Base-by-base conservation (phyloP, 176 grass and related monocot species). In the Triticum urartu region DNA sequence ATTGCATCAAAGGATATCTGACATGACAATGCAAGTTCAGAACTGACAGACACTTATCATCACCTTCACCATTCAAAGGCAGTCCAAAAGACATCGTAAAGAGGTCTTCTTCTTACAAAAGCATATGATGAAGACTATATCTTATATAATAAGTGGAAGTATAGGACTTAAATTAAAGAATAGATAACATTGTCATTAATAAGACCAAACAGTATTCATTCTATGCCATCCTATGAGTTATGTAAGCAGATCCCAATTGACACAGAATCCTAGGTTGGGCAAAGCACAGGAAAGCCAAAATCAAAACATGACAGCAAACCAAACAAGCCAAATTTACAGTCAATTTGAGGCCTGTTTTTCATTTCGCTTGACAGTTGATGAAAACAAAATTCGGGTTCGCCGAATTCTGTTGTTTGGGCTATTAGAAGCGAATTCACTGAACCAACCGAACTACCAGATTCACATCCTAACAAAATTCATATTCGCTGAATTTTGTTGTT, bases 141-240 rank as follows among this genome's bases (percentile, higher is more conserved):
- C 32, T 33, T 33, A 33, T 33, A 33, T 33, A 33, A 33, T 33
- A 33, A 4, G 32, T 33, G 32, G 32, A 33, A 33, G 32, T 33
- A 33, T 33, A 33, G 32, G 32, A 33, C 4, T 33, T 33, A 33
- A 33, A 33, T 33, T 33, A 33, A 33, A 33, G 32, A 33, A 33
- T 33, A 33, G 3, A 33, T 33, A 33, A 33, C 32, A 33, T 33
- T 33, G 32, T 33, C 32, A 52, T 50, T 64, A 73, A 48, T 5
- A 81, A 82, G 13, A 25, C 30, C 32, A 82, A 86, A 86, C 43
- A 76, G 5, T 36, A 82, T 48, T 68, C 1, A 71, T 56, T 47
- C 47, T 25, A 43, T 73, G 35, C 45, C 54, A 28, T 24, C 76
- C 11, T 63, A 25, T 8, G 38, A 89, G 40, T 38, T 86, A 82